These are phyloP conservation scores for Endothia cerciana DNA, from an alignment of 2,329 filamentous ascomycete genomes.

Conservation along the genomic window DNA sequence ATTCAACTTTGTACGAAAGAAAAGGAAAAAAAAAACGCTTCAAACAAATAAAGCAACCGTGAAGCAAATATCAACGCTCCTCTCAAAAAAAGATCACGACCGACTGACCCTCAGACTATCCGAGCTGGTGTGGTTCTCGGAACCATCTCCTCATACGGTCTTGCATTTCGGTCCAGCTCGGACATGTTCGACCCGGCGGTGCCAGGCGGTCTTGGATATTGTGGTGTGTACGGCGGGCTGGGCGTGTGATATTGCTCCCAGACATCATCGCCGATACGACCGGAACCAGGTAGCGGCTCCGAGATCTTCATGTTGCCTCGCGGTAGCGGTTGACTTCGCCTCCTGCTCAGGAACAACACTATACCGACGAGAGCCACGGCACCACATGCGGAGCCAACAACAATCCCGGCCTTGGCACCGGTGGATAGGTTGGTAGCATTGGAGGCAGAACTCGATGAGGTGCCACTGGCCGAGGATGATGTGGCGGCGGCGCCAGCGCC, in stretches of 20 bases:
- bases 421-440: constrained; percentile 38
- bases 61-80: constrained; percentile 11
- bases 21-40: constrained; percentile 3
- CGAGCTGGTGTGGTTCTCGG: constrained; percentile 53
- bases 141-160: constrained; percentile 62
- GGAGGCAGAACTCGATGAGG: constrained; percentile 9
- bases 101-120: constrained; percentile 36
- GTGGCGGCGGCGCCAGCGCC: constrained; percentile 19
- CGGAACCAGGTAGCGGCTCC: constrained; percentile 53
- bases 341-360: constrained; percentile 45
- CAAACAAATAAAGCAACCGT: constrained; percentile 12
- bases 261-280: constrained; percentile 44
- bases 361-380: constrained; percentile 44
- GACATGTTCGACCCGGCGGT: constrained; percentile 33
- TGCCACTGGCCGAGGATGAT: constrained; percentile 10
- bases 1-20: constrained; percentile 12
- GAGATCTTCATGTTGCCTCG: constrained; percentile 49
- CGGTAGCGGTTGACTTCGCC: constrained; percentile 33
- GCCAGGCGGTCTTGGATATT: constrained; percentile 8
- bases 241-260: constrained; percentile 28
- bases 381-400: constrained; percentile 49
- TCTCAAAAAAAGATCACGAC: constrained; percentile 2
- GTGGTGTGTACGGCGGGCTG: constrained; percentile 42
- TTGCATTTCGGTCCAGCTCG: constrained; percentile 55
- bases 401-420: constrained; percentile 54